Percentiles rank a stretch among this genome's conserved stretches.
These are phyloP conservation scores for Elymus sibiricus DNA, from an alignment of 176 grass and related monocot species.

Conservation along the genomic window DNA sequence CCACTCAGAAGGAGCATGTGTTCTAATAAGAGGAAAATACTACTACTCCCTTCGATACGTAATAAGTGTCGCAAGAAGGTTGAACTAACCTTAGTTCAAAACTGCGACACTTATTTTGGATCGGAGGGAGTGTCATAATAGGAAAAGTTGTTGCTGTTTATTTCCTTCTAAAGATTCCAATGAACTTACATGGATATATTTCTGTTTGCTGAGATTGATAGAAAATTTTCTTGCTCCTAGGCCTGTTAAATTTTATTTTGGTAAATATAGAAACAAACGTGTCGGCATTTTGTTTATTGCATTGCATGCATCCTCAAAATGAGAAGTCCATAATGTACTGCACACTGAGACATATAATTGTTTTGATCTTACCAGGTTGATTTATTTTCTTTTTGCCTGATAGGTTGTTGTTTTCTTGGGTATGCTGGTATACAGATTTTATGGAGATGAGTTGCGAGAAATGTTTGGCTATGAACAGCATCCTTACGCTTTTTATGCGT, in stretches of 20 bases:
- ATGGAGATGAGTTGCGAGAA: constrained; percentile 95
- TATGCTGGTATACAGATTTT: constrained; percentile 96
- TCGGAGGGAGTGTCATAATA: no score
- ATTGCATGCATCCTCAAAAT: background rate
- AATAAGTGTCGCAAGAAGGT: no score
- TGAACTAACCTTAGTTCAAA: no score
- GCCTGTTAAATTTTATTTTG: background rate
- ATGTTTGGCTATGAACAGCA: constrained; percentile 99
- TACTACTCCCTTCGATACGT: background rate
- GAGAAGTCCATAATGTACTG: background rate
- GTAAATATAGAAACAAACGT: no score
- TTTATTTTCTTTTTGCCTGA: constrained; percentile 40
- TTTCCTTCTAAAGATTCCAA: background rate
- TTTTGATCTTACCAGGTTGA: constrained; percentile 27
- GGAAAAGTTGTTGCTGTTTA: no score
- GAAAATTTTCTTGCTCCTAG: background rate
- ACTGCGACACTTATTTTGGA: no score
- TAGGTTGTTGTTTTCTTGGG: constrained; percentile 92
- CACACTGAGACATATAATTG: background rate
- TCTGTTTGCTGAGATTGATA: background rate
- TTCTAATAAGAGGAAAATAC: background rate
- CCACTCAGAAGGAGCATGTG: background rate
- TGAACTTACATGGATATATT: background rate
- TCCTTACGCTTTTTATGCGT: constrained; percentile 91
- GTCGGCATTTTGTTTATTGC: background rate